phyloP scores from a whole-genome alignment of 495 filamentous ascomycete species.

The Ramalina peruviana region DNA sequence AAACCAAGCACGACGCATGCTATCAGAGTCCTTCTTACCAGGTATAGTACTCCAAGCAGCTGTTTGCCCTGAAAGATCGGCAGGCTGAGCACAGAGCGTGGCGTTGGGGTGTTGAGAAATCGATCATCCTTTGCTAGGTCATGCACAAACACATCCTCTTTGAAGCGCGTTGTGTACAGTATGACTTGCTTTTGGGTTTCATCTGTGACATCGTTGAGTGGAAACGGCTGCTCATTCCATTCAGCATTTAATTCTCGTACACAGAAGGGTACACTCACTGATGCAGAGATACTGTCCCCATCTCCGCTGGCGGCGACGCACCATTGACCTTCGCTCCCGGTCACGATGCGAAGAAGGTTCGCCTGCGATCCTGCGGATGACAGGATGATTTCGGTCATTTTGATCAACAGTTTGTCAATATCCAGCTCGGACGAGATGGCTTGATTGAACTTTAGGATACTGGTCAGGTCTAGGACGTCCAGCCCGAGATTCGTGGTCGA shows the following conservation, averaged over 20 bases:
- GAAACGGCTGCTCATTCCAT: conserved; percentile 46
- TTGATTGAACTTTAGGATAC: conserved; percentile 77
- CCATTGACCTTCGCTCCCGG: conserved; percentile 56
- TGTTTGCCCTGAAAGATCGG: conserved; percentile 70
- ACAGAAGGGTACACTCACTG: conserved; percentile 11
- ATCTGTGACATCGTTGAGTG: conserved; percentile 46
- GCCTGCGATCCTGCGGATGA: conserved; percentile 70
- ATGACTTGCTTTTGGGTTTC: conserved; percentile 67
- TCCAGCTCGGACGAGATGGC: conserved; percentile 80
- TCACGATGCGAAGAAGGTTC: conserved; percentile 64
- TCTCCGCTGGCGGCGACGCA: conserved; percentile 66
- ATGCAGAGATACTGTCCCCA: conserved; percentile 27
- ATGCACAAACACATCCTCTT: conserved; percentile 69
- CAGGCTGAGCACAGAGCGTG: conserved; percentile 70
- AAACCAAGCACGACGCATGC: neutral
- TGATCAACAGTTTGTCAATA: conserved; percentile 68
- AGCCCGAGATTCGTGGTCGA: conserved; percentile 7
- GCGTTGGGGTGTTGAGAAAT: conserved; percentile 64
- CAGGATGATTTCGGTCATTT: conserved; percentile 83
- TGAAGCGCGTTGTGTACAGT: conserved; percentile 70
- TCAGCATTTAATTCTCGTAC: neutral
- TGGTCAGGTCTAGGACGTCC: conserved; percentile 79
- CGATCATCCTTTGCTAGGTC: conserved; percentile 75
- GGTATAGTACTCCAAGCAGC: conserved; percentile 70
- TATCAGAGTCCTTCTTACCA: conserved; percentile 19